phyloP scores from a whole-genome alignment of 495 filamentous ascomycete genomes.

The Xanthoparmelia taractica region DNA sequence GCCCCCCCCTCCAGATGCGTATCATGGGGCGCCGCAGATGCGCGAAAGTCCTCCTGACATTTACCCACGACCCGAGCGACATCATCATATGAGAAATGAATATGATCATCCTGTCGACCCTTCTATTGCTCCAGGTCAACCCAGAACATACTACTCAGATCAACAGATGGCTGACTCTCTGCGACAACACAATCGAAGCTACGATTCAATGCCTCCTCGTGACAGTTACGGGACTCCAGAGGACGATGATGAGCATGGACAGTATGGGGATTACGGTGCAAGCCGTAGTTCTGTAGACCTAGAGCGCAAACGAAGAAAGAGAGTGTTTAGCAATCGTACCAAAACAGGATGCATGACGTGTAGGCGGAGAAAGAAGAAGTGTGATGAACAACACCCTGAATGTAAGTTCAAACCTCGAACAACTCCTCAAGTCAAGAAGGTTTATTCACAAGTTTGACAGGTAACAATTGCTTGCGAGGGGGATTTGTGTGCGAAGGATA shows the following conservation, averaged over 20 bases:
- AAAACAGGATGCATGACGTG: slow-evolving; percentile 98
- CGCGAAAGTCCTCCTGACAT: slow-evolving; percentile 18
- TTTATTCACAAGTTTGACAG: slow-evolving; percentile 36
- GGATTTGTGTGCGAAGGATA: slow-evolving; percentile 95
- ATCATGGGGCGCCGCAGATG: slow-evolving; percentile 21
- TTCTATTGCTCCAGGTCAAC: slow-evolving; percentile 20
- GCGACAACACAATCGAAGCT: slow-evolving; percentile 41
- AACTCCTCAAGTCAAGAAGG: not conserved
- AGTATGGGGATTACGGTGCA: slow-evolving; percentile 35
- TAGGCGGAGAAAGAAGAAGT: slow-evolving; percentile 93
- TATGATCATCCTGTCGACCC: slow-evolving; percentile 25
- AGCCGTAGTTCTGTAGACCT: slow-evolving; percentile 45
- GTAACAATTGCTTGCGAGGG: slow-evolving; percentile 86
- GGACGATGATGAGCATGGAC: slow-evolving; percentile 34
- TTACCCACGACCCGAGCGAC: slow-evolving; percentile 24
- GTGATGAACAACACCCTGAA: slow-evolving; percentile 89
- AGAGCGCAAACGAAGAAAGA: slow-evolving; percentile 71
- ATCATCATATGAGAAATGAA: slow-evolving; percentile 24
- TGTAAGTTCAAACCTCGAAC: slow-evolving; percentile 48
- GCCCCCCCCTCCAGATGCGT: slow-evolving; percentile 19
- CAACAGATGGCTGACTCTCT: slow-evolving; percentile 35
- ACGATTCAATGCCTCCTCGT: slow-evolving; percentile 34
- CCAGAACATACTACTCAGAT: slow-evolving; percentile 42
- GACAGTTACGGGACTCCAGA: slow-evolving; percentile 30
- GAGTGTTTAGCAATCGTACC: slow-evolving; percentile 90